Base-by-base conservation (phyloP, 768 basidiomycete genomes). In the Lactarius hatsudake region DNA sequence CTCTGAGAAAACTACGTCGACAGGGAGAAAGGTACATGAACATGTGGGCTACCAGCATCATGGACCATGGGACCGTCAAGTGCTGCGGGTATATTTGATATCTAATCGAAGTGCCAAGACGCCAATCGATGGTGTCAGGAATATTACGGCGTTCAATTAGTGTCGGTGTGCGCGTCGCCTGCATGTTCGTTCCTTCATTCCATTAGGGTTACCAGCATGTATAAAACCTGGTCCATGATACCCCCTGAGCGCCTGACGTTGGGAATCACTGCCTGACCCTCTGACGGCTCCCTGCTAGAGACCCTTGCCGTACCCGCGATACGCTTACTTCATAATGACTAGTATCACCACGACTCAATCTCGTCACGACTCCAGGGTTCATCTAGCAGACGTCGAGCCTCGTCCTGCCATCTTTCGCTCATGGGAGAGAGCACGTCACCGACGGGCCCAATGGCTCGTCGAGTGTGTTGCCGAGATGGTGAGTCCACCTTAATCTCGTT, bases 381-480 rank as follows among this genome's bases (percentile, higher is more conserved):
- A 80, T 67, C 77, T 82, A 53, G 74, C 80, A 38, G 83, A 87
- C 63, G 60, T 86, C 45, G 71, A 72, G 43, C 72, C 74, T 55
- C 82, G 78, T 32, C 74, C 79, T 36, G 71, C 73, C 34, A 71
- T 81, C 62, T 79, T 86, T 72, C 71, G 73, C 10, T 69, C 74
- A 38, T 87, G 86, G 86, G 87, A 87, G 70, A 81, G 73, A 67
- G 70, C 77, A 23, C 65, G 74, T 38, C 75, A 76, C 72, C 68
- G 63, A 54, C 75, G 79, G 38, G 75, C 80, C 6, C 88, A 87
- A 66, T 81, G 84, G 81, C 62, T 83, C 1, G 76, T 83, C 15
- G 86, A 91, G 73, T 80, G 83, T 69, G 77, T 88, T 48, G 87
- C 87, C 10, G 89, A 91, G 75, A 76, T 79, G 71, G 87, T 88